Evolutionary conservation across 169 alveolate species (phyloP).

Genomic region (Eimeria zaria): DNA sequence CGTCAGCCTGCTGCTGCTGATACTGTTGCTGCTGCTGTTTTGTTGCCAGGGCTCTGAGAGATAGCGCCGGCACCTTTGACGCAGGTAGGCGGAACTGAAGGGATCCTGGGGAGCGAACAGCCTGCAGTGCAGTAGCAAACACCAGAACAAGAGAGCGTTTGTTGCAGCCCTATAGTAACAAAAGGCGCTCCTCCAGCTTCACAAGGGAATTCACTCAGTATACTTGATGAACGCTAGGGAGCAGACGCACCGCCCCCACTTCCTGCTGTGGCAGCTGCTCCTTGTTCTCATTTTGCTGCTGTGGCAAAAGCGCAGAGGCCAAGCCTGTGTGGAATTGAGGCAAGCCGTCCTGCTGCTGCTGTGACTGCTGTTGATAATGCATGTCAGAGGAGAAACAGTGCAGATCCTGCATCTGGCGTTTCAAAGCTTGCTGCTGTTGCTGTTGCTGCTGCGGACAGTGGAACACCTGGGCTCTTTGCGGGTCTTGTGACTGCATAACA

Average conservation of each 20-base stretch:
- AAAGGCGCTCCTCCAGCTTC: not conserved
- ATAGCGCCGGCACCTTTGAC: conserved; percentile 58
- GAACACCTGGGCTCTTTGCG: not conserved
- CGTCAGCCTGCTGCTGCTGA: conserved; percentile 37
- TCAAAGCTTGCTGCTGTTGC: conserved; percentile 51
- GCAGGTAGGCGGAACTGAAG: conserved; percentile 50
- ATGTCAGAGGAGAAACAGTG: conserved; percentile 54
- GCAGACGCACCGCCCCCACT: conserved; percentile 36
- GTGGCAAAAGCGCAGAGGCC: conserved; percentile 23
- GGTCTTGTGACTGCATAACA: not conserved
- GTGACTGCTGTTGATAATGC: conserved; percentile 13
- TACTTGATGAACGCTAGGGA: not conserved
- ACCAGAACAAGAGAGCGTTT: not conserved
- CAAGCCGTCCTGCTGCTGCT: conserved; percentile 30
- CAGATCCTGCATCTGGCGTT: conserved; percentile 67
- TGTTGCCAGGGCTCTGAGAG: conserved; percentile 64
- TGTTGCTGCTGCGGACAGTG: conserved; percentile 39
- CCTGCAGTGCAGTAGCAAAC: conserved; percentile 30
- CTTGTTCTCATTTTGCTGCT: conserved; percentile 38
- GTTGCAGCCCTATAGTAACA: not conserved
- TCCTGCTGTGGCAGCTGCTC: conserved; percentile 32
- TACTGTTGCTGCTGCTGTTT: conserved; percentile 67
- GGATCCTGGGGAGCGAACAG: conserved; percentile 59
- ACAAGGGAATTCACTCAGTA: not conserved
- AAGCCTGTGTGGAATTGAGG: not conserved